Percentiles rank a stretch among this genome's conserved stretches.
Evolutionary conservation across 1,284 basidiomycete species (phyloP).

Genomic region (Trametes pubescens): DNA sequence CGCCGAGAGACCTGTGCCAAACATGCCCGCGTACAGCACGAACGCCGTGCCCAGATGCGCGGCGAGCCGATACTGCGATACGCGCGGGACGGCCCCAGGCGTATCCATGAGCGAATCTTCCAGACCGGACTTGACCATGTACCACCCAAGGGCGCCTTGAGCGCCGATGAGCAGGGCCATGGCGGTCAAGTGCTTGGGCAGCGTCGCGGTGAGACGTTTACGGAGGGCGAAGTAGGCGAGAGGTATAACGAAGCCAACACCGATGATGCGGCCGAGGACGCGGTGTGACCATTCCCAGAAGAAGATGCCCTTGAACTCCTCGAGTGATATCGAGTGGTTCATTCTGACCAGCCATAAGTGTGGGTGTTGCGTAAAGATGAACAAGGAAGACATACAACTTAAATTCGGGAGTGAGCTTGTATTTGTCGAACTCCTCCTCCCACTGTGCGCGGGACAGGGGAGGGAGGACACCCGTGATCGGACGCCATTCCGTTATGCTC

Average conservation of each 20-base stretch:
- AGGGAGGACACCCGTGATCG: constrained; percentile 90
- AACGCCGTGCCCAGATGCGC: constrained; percentile 94
- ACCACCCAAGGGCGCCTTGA: constrained; percentile 96
- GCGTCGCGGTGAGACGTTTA: constrained; percentile 68
- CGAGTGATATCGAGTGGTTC: constrained; percentile 87
- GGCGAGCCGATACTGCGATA: constrained; percentile 96
- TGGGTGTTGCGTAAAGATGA: no score
- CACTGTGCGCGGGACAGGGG: constrained; percentile 84
- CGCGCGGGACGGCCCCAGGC: constrained; percentile 89
- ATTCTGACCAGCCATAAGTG: no score
- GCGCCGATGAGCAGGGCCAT: constrained; percentile 86
- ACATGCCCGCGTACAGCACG: constrained; percentile 91
- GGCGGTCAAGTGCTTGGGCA: constrained; percentile 71
- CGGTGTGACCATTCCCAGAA: constrained; percentile 99
- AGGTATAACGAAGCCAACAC: constrained; percentile 82
- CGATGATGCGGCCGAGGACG: constrained; percentile 91
- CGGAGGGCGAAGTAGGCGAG: constrained; percentile 81
- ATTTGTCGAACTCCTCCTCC: constrained; percentile 94
- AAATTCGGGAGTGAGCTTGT: constrained; percentile 95
- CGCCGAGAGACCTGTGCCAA: constrained; percentile 82
- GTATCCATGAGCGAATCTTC: constrained; percentile 83
- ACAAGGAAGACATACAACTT: constrained; percentile 75
- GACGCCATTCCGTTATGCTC: constrained; percentile 98
- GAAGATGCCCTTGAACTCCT: constrained; percentile 97
- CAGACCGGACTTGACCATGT: constrained; percentile 98